A percentile compares a stretch with the other conserved stretches of the same genome.
These are phyloP conservation scores for Astrephomene gubernaculifera DNA, from an alignment of 139 green algal species.

Conservation along the genomic window DNA sequence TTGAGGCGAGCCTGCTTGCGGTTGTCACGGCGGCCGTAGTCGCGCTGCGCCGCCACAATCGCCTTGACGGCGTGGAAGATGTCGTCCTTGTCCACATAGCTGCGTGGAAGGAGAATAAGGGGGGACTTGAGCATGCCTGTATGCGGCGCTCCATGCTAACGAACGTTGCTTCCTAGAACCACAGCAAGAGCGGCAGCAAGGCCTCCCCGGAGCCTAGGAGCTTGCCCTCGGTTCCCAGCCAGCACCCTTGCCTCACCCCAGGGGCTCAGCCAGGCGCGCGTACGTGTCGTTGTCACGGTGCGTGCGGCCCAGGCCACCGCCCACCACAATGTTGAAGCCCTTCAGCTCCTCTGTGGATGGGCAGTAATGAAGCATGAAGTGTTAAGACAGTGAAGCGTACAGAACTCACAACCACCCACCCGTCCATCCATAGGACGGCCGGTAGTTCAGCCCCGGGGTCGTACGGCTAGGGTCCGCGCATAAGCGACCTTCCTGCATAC, in stretches of 20 bases:
- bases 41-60: constrained; percentile 94
- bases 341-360: constrained; percentile 37
- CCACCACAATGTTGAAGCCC: constrained; percentile 95
- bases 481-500: neutral
- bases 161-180: no score
- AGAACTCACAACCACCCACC: no score
- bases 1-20: constrained; percentile 96
- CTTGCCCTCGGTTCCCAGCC: no score
- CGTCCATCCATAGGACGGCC: no score
- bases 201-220: no score
- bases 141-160: no score
- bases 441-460: no score
- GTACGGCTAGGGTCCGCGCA: no score
- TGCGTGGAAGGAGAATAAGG: neutral
- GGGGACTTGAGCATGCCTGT: no score
- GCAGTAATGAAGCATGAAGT: neutral
- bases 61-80: constrained; percentile 96
- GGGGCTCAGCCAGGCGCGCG: constrained; percentile 87
- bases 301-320: constrained; percentile 95
- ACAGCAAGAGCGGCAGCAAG: no score
- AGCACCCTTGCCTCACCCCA: constrained; percentile 69
- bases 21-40: constrained; percentile 98
- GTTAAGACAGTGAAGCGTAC: no score
- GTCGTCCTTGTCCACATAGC: constrained; percentile 95
- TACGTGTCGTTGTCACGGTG: constrained; percentile 94